Evolutionary conservation across 768 basidiomycete species (phyloP).

Genomic region (Tulasnella sp.): DNA sequence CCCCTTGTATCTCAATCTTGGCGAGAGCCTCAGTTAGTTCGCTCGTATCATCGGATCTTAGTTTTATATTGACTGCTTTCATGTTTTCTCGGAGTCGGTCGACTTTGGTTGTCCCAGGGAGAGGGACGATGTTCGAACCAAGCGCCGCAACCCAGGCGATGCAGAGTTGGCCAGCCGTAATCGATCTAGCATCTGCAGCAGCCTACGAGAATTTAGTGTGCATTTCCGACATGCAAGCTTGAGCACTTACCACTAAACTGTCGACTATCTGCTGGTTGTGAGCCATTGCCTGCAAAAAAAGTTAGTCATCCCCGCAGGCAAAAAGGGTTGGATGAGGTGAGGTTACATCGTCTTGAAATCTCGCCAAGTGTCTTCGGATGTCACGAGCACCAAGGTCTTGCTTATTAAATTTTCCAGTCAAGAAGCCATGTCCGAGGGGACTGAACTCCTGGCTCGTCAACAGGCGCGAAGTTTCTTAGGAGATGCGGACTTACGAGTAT

Average conservation of each 20-base stretch:
- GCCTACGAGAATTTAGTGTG: constrained; percentile 26
- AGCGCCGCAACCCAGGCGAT: constrained; percentile 44
- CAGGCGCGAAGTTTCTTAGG: background rate
- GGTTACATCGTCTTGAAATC: constrained; percentile 44
- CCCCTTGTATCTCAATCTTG: background rate
- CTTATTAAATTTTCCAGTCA: constrained; percentile 48
- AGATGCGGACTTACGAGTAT: constrained; percentile 46
- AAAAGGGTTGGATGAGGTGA: background rate
- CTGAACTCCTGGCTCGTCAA: constrained; percentile 25
- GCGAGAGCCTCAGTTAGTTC: background rate
- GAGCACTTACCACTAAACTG: constrained; percentile 32
- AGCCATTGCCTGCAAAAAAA: constrained; percentile 34
- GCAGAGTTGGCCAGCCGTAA: constrained; percentile 42
- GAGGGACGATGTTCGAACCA: constrained; percentile 44
- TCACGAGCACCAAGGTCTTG: constrained; percentile 44
- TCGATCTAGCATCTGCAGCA: constrained; percentile 42
- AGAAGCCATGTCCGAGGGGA: constrained; percentile 53
- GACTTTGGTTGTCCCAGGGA: constrained; percentile 39
- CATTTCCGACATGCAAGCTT: background rate
- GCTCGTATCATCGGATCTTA: background rate
- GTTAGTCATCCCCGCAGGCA: background rate
- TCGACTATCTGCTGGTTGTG: constrained; percentile 46
- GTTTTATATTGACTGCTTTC: background rate
- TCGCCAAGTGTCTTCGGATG: constrained; percentile 38
- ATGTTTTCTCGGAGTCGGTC: constrained; percentile 14